Conservation (phyloP, 2,329 filamentous ascomycete genomes). For the Fusarium sp. region DNA sequence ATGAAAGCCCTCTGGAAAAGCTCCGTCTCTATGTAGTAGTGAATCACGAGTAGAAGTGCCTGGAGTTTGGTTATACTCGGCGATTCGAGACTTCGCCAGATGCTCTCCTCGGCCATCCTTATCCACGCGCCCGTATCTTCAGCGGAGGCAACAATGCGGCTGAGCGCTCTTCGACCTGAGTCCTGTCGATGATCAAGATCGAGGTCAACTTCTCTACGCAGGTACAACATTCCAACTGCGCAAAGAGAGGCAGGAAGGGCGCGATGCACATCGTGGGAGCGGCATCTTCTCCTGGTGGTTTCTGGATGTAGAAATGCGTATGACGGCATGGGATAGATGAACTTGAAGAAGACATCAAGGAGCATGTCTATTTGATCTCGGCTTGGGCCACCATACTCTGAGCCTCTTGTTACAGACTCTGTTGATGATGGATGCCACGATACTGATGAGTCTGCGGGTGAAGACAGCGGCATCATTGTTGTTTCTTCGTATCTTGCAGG, state of each 20-base stretch:
- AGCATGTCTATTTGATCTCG: fast-evolving
- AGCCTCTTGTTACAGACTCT: not conserved
- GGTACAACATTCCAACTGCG: not conserved
- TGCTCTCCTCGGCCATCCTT: not conserved
- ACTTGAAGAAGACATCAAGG: not conserved
- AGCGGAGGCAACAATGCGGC: not conserved
- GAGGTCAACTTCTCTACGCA: not conserved
- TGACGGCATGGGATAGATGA: not conserved
- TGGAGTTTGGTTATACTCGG: not conserved
- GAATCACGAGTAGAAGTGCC: not conserved
- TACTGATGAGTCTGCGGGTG: not conserved
- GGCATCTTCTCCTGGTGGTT: not conserved
- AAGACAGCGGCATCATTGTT: not conserved
- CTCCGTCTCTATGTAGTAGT: not conserved
- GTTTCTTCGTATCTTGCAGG: not conserved
- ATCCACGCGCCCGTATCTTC: not conserved
- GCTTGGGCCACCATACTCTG: not conserved
- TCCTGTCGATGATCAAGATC: not conserved
- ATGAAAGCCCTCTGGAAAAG: not conserved
- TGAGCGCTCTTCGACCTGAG: not conserved
- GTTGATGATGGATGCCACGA: not conserved
- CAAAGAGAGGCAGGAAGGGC: not conserved
- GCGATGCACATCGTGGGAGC: not conserved
- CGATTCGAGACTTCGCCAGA: not conserved
- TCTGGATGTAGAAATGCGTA: not conserved